A percentile compares a stretch with the other conserved stretches of the same genome.
Evolutionary conservation across 2,329 filamentous ascomycete species (phyloP).

Genomic region (Cercospora zeae-maydis): DNA sequence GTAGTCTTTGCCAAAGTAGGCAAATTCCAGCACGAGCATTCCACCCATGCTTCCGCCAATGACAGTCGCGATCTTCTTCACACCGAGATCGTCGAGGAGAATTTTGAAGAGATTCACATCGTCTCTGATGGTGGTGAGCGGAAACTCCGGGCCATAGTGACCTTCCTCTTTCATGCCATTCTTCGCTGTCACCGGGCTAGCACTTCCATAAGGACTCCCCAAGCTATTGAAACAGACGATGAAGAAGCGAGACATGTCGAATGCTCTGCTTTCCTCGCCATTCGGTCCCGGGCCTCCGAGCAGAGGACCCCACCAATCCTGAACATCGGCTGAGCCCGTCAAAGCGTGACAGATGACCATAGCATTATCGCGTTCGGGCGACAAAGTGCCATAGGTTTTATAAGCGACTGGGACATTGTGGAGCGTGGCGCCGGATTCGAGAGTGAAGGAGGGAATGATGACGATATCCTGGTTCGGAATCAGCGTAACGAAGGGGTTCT

Average conservation of each 20-base stretch:
- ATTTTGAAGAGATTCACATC: constrained; percentile 86
- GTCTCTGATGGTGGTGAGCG: constrained; percentile 88
- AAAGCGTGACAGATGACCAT: constrained; percentile 76
- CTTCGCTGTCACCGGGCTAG: constrained; percentile 84
- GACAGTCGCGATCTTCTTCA: constrained; percentile 72
- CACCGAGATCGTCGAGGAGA: constrained; percentile 74
- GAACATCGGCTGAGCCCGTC: constrained; percentile 79
- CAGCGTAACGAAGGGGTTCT: constrained; percentile 84
- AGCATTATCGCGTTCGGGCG: constrained; percentile 56
- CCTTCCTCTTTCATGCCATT: constrained; percentile 72
- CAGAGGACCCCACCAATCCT: constrained; percentile 84
- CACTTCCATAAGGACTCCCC: constrained; percentile 80
- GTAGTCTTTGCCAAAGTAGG: constrained; percentile 84
- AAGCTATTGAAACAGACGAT: constrained; percentile 82
- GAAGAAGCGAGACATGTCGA: constrained; percentile 80
- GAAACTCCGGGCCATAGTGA: constrained; percentile 91
- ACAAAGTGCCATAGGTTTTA: constrained; percentile 59
- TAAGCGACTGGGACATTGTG: constrained; percentile 68
- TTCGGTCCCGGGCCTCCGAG: constrained; percentile 68
- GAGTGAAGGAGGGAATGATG: constrained; percentile 80
- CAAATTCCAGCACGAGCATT: constrained; percentile 89
- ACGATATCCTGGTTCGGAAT: constrained; percentile 87
- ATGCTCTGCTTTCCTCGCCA: constrained; percentile 49
- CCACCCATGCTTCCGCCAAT: constrained; percentile 83
- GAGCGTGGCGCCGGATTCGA: constrained; percentile 85